Evolutionary conservation across 1,284 basidiomycete genomes (phyloP), one percentile per base, ranked within the genome.

Genomic region (Crocinoboletus sp.): DNA sequence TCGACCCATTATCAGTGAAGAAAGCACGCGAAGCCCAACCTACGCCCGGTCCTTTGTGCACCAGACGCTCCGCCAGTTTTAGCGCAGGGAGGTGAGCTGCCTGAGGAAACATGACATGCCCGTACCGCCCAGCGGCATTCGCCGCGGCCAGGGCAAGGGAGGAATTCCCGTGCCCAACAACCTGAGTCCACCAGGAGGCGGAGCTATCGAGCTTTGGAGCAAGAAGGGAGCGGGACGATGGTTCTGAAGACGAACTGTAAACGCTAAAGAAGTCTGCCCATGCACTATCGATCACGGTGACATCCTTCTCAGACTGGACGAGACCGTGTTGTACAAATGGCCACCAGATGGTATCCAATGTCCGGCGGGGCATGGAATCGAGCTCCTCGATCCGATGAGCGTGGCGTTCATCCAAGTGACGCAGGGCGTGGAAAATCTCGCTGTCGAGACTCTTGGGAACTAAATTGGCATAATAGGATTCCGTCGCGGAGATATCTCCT

Each of bases 181-280:
- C 82, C 69, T 99, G 95, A 0, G 95, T 98, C 92, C 95, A 99
- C 95, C 95, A 98, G 12, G 92, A 95, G 0, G 95, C 94, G 0
- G 93, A 95, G 7, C 90, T 87, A 59, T 97, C 95, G 49, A 94
- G 81, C 52, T 89, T 80, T 2, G 88, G 82, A 32, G 74, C 70
- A 6, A 95, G 70, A 22, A 88, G 61, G 28, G 78, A 76, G 17
- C 28, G 48, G 8, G 46, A 52, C 19, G 55, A 38, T 44, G 48
- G 27, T 53, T 57, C 31, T 16, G 54, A 45, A 15, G 59, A 38
- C 10, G 43, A 17, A 55, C 75, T 70, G 49, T 81, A 83, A 28
- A 86, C 73, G 49, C 80, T 85, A 68, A 95, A 94, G 61, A 86
- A 87, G 68, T 98, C 94, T 1, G 79, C 81, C 53, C 81, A 75